Evolutionary conservation across 345 rosid genomes (phyloP), one percentile per base, ranked within the genome.

Genomic region (Eucalyptus virginea): DNA sequence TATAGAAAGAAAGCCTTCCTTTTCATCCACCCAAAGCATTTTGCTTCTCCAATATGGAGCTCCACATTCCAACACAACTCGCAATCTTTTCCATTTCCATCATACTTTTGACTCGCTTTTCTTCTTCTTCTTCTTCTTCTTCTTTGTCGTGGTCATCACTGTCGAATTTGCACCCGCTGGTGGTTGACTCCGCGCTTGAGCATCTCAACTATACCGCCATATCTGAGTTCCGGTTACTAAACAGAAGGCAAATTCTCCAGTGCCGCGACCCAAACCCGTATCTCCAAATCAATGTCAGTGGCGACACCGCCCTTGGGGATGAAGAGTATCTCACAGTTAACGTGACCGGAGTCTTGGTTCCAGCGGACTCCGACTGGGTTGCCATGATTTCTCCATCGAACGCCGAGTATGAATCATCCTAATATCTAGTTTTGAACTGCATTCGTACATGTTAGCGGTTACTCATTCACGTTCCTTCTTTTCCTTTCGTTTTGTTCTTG

Each of bases 311-410:
- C 17, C 89, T 95, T 11, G 88, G 94, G 2, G 90, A 96, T 50
- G 94, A 94, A 2, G 92, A 91, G 48, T 91, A 62, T 42, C 90
- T 96, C 23, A 90, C 77, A 3, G 95, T 96, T 6, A 95, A 91
- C 1, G 96, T 94, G 45, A 87, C 87, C 17, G 98, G 97, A 3
- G 93, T 95, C 81, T 47, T 92, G 34, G 37, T 28, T 10, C 98
- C 98, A 4, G 88, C 92, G 1, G 28, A 88, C 0, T 24, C 32
- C 47, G 92, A 94, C 86, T 96, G 98, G 98, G 90, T 96, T 42
- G 98, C 95, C 91, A 96, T 96, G 96, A 93, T 96, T 47, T 92
- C 98, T 23, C 96, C 98, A 42, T 91, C 96, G 30, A 81, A 86
- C 85, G 91, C 97, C 2, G 88, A 89, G 98, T 96, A 95, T 49